Base-by-base conservation (phyloP, 352 stramenopile species). In the Phytophthora hibernalis region DNA sequence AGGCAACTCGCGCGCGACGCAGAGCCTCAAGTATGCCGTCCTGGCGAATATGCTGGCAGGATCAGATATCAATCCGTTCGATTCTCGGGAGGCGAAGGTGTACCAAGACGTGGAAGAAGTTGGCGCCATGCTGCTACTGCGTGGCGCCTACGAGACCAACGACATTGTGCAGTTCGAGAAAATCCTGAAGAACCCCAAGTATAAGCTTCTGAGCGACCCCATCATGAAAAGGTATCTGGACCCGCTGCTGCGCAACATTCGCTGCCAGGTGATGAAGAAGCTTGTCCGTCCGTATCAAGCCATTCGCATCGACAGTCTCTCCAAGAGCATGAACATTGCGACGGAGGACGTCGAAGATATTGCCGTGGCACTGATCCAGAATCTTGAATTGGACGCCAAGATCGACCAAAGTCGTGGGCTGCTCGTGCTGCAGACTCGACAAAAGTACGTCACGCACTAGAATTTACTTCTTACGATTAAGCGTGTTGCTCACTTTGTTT, bases 1-100 rank as follows among this genome's bases (percentile, higher is more conserved):
- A 12, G 93, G 90, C 5, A 96, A 97, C 58, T 60, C 81, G 22
- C 85, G 90, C 13, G 91, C 93, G 21, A 96, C 90, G 62, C 85
- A 97, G 42, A 96, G 89, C 59, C 85, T 98, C 37, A 97, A 98
- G 77, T 97, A 97, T 70, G 90, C 96, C 12, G 90, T 98, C 42
- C 71, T 98, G 18, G 91, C 93, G 26, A 98, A 97, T 64, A 98
- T 98, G 92, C 72, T 98, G 8, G 79, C 91, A 30, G 91, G 92
- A 52, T 97, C 87, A 21, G 84, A 96, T 68, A 97, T 98, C 67
- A 97, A 98, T 65, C 93, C 93, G n/a, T 98, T 98, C 65, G 90
- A 97, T 61, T 93, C 89, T 21, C 79, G 90, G 43, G 93, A 98
- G 70, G 93, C 93, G n/a, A 98, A 98, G 72, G 90, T 97, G 57